phyloP scores from a whole-genome alignment of 805 yeast genomes.

The Naumovozyma castellii region DNA sequence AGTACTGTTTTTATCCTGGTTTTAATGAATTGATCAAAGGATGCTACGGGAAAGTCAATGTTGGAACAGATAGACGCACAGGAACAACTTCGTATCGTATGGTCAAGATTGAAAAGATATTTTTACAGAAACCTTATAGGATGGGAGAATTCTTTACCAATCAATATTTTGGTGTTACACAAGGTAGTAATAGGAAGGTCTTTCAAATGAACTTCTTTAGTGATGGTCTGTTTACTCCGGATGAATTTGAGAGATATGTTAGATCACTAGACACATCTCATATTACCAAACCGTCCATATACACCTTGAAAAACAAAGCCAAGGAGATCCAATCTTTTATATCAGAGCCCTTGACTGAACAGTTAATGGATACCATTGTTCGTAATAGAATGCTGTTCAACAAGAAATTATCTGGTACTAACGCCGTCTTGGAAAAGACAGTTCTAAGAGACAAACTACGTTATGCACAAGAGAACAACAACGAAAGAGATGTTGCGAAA shows the following conservation, averaged over 20 bases:
- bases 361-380: constrained; percentile 71
- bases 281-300: constrained; percentile 42
- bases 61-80: constrained; percentile 58
- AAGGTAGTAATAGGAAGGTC: constrained; percentile 65
- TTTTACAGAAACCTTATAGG: constrained; percentile 41
- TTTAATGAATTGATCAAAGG: constrained; percentile 63
- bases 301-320: constrained; percentile 55
- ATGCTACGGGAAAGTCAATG: constrained; percentile 73
- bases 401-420: constrained; percentile 50
- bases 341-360: constrained; percentile 55
- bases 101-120: constrained; percentile 68
- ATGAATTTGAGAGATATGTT: constrained; percentile 66
- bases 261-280: constrained; percentile 51
- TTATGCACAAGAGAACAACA: constrained; percentile 57
- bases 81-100: constrained; percentile 65
- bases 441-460: constrained; percentile 63
- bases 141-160: constrained; percentile 44
- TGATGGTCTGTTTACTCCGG: constrained; percentile 60
- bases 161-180: constrained; percentile 63
- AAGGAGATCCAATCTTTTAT: constrained; percentile 55
- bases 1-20: constrained; percentile 73
- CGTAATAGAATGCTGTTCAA: constrained; percentile 56
- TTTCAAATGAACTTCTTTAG: constrained; percentile 74
- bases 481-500: constrained; percentile 35
- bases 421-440: constrained; percentile 68